Evolutionary conservation across 768 basidiomycete species (phyloP).

Genomic region (Pleurotus platypus): DNA sequence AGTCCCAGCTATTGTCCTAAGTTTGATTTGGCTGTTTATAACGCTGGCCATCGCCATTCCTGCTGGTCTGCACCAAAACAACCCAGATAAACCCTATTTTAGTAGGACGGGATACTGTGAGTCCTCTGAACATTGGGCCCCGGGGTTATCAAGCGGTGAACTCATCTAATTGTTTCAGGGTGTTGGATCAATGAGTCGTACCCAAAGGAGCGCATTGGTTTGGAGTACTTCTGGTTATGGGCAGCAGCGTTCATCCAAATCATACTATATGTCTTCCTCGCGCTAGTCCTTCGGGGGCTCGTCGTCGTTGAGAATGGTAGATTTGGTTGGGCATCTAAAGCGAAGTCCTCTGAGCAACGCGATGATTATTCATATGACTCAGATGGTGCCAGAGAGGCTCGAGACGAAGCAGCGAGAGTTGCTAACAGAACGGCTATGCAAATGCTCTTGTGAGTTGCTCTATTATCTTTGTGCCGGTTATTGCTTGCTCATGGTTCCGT

Average conservation of each 20-base stretch:
- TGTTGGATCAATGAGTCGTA: slow-evolving; percentile 38
- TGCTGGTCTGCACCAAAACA: slow-evolving; percentile 22
- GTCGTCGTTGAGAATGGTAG: slow-evolving; percentile 1
- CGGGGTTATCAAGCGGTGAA: too few relatives aligned
- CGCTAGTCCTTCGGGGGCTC: slow-evolving; percentile 24
- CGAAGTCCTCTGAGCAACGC: neutral
- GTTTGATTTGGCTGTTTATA: slow-evolving; percentile 30
- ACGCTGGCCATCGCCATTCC: slow-evolving; percentile 29
- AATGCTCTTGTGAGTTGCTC: slow-evolving; percentile 34
- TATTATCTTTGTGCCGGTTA: neutral
- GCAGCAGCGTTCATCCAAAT: slow-evolving; percentile 32
- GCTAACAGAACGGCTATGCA: slow-evolving; percentile 24
- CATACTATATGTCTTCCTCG: slow-evolving; percentile 33
- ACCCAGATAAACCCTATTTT: slow-evolving; percentile 23
- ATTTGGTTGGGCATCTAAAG: neutral
- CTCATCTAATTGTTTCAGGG: slow-evolving; percentile 22
- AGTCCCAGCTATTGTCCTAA: slow-evolving; percentile 25
- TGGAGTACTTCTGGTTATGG: slow-evolving; percentile 45
- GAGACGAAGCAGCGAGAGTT: slow-evolving; percentile 3
- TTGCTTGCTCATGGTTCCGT: neutral
- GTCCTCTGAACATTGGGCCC: neutral
- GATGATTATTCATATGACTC: neutral
- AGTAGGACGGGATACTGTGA: slow-evolving; percentile 31
- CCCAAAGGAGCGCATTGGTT: slow-evolving; percentile 28
- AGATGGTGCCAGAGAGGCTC: neutral